These are phyloP conservation scores for Alternaria sp. DNA, from an alignment of 2,329 filamentous ascomycete genomes.

Conservation along the genomic window DNA sequence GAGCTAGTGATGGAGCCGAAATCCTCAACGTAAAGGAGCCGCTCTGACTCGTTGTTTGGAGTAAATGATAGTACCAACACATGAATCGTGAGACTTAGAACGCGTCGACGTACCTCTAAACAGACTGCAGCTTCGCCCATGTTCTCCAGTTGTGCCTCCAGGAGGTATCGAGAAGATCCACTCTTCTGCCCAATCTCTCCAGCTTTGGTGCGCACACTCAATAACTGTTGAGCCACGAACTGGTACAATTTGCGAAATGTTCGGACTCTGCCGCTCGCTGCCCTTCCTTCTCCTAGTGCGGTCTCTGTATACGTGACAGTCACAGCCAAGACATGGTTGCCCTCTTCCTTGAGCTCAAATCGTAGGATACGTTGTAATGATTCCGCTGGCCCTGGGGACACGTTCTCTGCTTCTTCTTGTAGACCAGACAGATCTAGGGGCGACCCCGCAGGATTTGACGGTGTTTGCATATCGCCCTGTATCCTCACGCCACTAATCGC, in stretches of 20 bases:
- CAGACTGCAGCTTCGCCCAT: conserved; percentile 83
- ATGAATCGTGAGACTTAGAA: conserved; percentile 5
- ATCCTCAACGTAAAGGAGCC: conserved; percentile 6
- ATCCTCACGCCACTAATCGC: conserved; percentile 79
- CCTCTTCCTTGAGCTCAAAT: conserved; percentile 92
- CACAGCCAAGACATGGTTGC: conserved; percentile 89
- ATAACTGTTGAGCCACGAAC: conserved; percentile 87
- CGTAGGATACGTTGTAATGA: conserved; percentile 82
- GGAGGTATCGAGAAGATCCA: conserved; percentile 65
- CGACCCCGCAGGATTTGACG: conserved; percentile 68
- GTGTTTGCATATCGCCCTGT: conserved; percentile 94
- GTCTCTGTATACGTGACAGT: conserved; percentile 95
- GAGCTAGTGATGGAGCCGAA: conserved; percentile 12
- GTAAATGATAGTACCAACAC: conserved; percentile 19
- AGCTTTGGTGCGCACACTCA: conserved; percentile 90
- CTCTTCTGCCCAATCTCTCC: conserved; percentile 64
- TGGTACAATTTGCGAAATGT: conserved; percentile 97
- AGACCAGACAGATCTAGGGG: conserved; percentile 62
- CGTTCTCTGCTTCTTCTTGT: conserved; percentile 49
- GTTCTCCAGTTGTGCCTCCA: conserved; percentile 96
- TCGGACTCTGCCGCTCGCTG: conserved; percentile 68
- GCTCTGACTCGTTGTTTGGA: conserved; percentile 12
- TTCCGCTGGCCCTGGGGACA: conserved; percentile 62
- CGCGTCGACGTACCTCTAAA: conserved; percentile 64
- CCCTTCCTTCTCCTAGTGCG: conserved; percentile 58